Evolutionary conservation across 768 basidiomycete genomes (phyloP).

Genomic region (Tulasnella sp.): DNA sequence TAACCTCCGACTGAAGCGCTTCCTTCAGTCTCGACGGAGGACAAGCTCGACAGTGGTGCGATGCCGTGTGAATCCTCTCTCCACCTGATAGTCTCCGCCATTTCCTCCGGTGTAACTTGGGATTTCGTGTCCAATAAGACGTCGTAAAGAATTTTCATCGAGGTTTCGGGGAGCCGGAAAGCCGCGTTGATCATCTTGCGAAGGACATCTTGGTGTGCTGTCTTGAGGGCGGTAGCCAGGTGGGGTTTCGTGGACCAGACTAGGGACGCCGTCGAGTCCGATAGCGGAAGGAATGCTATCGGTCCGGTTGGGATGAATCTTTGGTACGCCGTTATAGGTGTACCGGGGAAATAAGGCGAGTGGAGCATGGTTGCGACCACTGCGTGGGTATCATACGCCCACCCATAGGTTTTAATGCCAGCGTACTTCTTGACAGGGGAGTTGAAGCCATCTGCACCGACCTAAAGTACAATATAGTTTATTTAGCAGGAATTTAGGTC

Average conservation of each 20-base stretch:
- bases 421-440: constrained; percentile 87
- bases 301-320: constrained; percentile 92
- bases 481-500: not conserved
- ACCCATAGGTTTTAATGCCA: constrained; percentile 76
- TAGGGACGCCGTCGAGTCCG: constrained; percentile 57
- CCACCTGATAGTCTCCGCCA: constrained; percentile 56
- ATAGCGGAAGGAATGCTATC: constrained; percentile 87
- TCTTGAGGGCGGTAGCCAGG: constrained; percentile 60
- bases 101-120: constrained; percentile 33
- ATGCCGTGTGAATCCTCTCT: constrained; percentile 63
- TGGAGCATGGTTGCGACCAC: constrained; percentile 84
- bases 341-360: constrained; percentile 40
- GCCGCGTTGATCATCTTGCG: constrained; percentile 77
- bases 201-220: constrained; percentile 51
- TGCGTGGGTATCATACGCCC: constrained; percentile 81
- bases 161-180: constrained; percentile 70
- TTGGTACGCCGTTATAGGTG: constrained; percentile 75
- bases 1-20: constrained; percentile 29
- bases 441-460: constrained; percentile 92
- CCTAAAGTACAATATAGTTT: constrained; percentile 31
- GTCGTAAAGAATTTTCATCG: constrained; percentile 53
- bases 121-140: constrained; percentile 36
- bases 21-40: constrained; percentile 35
- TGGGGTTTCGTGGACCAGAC: constrained; percentile 87
- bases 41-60: constrained; percentile 42